These are phyloP conservation scores for Phytopythium ostracodes DNA, from an alignment of 352 stramenopile species.

Conservation along the genomic window DNA sequence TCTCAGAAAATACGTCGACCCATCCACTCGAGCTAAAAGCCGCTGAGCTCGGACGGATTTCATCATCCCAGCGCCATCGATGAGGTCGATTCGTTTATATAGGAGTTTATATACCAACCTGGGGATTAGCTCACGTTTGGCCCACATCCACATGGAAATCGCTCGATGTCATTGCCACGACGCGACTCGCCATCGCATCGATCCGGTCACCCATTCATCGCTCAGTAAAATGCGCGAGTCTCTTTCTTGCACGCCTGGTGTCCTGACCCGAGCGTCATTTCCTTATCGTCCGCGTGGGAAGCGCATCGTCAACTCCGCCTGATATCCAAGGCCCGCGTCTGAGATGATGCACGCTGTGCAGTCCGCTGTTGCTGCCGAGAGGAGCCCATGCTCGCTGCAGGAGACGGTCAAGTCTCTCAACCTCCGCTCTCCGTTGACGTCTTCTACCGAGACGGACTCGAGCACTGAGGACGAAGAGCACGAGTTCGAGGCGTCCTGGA, in stretches of 20 bases:
- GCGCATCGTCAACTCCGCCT: not conserved
- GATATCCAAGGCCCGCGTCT: not conserved
- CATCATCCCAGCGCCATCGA: not conserved
- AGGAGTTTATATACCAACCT: not conserved
- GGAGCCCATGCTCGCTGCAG: not conserved
- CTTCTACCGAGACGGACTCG: slow-evolving; percentile 15
- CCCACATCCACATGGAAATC: not conserved
- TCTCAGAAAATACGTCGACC: slow-evolving; percentile 1
- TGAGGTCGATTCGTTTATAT: slow-evolving; percentile 5
- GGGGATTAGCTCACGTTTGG: not conserved
- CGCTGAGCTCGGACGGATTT: not conserved
- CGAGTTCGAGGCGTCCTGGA: slow-evolving; percentile 5
- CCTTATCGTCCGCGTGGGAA: slow-evolving; percentile 4
- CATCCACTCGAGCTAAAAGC: not conserved
- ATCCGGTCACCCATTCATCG: not conserved
- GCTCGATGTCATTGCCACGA: slow-evolving; percentile 3
- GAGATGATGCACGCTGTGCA: slow-evolving; percentile 1
- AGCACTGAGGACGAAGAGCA: slow-evolving; percentile 27
- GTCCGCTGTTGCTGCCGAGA: not conserved
- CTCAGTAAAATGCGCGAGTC: not conserved
- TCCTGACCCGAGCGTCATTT: not conserved
- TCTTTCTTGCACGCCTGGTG: not conserved
- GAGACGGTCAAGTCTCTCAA: slow-evolving; percentile 11
- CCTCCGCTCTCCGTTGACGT: slow-evolving; percentile 11
- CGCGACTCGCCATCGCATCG: not conserved